Evolutionary conservation across 2,329 filamentous ascomycete species (phyloP), one percentile per base, ranked within the genome.

Genomic region (Sporothrix euskadiensis): DNA sequence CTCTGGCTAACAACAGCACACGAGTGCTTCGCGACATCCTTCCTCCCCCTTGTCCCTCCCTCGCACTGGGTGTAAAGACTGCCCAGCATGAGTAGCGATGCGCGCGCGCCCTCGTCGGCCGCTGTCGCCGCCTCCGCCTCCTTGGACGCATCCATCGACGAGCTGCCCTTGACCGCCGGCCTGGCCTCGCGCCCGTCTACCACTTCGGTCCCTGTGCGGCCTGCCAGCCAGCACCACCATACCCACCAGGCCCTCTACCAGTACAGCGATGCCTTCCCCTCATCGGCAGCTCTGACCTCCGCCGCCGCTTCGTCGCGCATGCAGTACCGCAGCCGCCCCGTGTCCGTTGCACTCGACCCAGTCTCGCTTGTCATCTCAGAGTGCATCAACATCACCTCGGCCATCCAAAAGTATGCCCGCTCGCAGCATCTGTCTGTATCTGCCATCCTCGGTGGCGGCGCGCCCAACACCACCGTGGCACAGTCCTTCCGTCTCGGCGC

Each of bases 341-440:
- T 94, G 44, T 89, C 92, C 47, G 93, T 97, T 75, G 93, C 94
- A 59, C 92, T 97, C 77, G 93, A 97, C 79, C 94, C 94, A 1
- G 91, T 97, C 73, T 94, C 94, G 68, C 86, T 99, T 78, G 94
- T 99, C 77, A 97, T 97, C 76, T 97, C 95, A 83, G 96, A 99
- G 90, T 99, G 96, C 83, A 98, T 98, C 80, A 95, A 94, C 63
- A 95, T 99, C 83, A 98, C 96, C 16, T 98, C 95, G 75, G 94
- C 94, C 75, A 98, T 99, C 88, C 94, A 97, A 80, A 99, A 99
- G 84, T 92, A 98, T 88, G 92, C 94, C 76, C 92, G 96, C 77
- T 98, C 95, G 87, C 94, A 94, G 66, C 94, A 98, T 81, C 97
- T 94, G 14, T 98, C 94, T 5, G 96, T 99, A 61, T 94, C 96